Base-by-base conservation (phyloP, 2,329 filamentous ascomycete genomes). In the Colletotrichum cereale region DNA sequence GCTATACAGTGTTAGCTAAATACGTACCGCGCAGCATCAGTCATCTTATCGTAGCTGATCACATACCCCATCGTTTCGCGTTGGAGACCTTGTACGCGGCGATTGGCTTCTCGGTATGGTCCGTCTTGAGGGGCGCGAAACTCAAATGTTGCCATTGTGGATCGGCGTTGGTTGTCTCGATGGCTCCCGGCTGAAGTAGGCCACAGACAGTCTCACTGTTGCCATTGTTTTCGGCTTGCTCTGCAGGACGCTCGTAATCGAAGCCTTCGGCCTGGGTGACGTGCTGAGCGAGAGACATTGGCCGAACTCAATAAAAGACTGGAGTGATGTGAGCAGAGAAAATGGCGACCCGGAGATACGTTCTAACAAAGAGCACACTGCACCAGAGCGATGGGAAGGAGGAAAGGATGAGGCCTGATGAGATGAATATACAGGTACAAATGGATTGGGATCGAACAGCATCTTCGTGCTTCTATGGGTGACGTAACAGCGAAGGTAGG, bases 211-310 rank as follows among this genome's bases (percentile, higher is more conserved):
- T 67, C 56, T 75, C 75, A 40, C 67, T 72, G n/a, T 73, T 64
- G 38, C 71, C 73, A 38, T 75, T 60, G 61, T 73, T 50, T 52
- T 76, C 74, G 66, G 65, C 75, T 63, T 61, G 76, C 71, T 75
- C 74, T 75, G 62, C 75, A 6, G 71, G 66, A n/a, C 66, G 66
- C 21, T 80, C 79, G 58, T 82, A 82, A 72, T 84, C 83, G 72
- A 84, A 81, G 72, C 83, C 83, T 76, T 84, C 81, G 62, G 74
- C 76, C 58, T 81, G 79, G 21, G 81, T 84, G 65, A 84, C 80
- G 76, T 84, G 82, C 73, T 83, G 82, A 74, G 80, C 82, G 71
- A 84, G 80, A 74, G 82, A 84, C 82, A 84, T 84, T 64, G 47
- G 38, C 58, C 14, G 44, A n/a, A 18, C 16, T 52, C 16, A 5